These are phyloP conservation scores for Vigna radiata DNA, from an alignment of 306 rosid species.

Conservation along the genomic window DNA sequence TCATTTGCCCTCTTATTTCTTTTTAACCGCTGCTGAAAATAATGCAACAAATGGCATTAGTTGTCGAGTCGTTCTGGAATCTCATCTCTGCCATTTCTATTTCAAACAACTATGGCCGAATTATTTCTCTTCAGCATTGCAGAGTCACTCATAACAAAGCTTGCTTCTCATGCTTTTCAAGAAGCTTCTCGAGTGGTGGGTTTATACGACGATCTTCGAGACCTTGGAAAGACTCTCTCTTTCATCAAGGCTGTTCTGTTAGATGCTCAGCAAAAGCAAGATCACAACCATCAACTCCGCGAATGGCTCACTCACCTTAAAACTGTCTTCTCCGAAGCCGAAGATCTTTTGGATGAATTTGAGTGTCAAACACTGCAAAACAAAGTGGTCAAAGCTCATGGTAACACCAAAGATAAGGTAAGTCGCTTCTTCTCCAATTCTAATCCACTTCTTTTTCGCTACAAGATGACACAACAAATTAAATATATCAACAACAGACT, in stretches of 20 bases:
- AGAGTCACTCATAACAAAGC: not conserved
- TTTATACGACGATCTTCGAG: not conserved
- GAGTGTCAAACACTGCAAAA: not conserved
- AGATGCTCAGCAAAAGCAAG: not conserved
- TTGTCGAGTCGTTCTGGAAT: too few species aligned
- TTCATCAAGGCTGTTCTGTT: not conserved
- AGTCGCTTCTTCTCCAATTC: not conserved
- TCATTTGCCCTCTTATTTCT: too few species aligned
- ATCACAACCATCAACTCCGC: not conserved
- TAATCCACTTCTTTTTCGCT: not conserved
- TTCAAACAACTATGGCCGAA: not conserved
- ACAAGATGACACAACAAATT: not conserved
- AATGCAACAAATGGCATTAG: too few species aligned
- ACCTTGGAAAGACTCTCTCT: not conserved
- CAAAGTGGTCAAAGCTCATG: not conserved
- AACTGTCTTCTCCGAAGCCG: not conserved
- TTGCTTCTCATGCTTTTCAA: conserved; percentile 5
- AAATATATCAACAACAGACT: not conserved
- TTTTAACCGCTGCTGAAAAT: too few species aligned
- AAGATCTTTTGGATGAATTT: not conserved
- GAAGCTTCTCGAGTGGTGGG: conserved; percentile 22
- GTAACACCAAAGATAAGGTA: not conserved
- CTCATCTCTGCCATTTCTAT: too few species aligned
- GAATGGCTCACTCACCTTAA: not conserved
- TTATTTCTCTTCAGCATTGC: conserved; percentile 3